Base-by-base conservation (phyloP, 176 grass and related monocot species). In the Oryza glaberrima region DNA sequence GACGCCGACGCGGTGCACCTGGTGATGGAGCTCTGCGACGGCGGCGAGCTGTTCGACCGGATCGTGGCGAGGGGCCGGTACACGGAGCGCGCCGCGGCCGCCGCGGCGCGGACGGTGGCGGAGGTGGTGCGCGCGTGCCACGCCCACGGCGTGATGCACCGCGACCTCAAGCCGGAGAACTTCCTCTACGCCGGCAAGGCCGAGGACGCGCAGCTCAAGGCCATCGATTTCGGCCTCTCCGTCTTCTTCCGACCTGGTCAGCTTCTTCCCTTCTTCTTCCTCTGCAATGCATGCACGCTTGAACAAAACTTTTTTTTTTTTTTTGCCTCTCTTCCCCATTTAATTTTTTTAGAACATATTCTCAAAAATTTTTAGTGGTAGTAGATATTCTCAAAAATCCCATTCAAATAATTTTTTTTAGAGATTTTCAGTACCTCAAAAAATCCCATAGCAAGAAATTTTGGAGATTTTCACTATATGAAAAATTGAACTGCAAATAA, bases 111-210 rank as follows among this genome's bases (percentile, higher is more conserved):
- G 65, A 94, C 92, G 3, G 86, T 94, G 17, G 92, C 92, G 6
- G 92, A 94, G 89, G 92, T 94, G 1, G 86, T 94, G 35, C 23
- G 90, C 14, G 84, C 86, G 0, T 95, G 93, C 83, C 93, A 95
- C 77, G 85, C 76, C 7, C 91, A 95, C 4, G 93, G 93, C 41
- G 95, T 98, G 13, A 94, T 98, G 78, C 95, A 98, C 75, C 56
- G 95, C 34, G 95, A 98, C 81, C 92, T 98, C 47, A 98, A 98
- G 70, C 95, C 95, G 0, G 95, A 98, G 91, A 98, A 98, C 12
- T 98, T 98, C 70, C 30, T 98, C 32, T 95, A 93, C 51, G 94
- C 88, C 0, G 71, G 74, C 15, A 91, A 89, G 79, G 84, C 87
- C 35, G 94, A 95, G 30, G 87, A 88, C 65, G 89, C 94, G 4